Base-by-base conservation (phyloP, 352 stramenopile genomes). In the Thalassiosira mediterranea region DNA sequence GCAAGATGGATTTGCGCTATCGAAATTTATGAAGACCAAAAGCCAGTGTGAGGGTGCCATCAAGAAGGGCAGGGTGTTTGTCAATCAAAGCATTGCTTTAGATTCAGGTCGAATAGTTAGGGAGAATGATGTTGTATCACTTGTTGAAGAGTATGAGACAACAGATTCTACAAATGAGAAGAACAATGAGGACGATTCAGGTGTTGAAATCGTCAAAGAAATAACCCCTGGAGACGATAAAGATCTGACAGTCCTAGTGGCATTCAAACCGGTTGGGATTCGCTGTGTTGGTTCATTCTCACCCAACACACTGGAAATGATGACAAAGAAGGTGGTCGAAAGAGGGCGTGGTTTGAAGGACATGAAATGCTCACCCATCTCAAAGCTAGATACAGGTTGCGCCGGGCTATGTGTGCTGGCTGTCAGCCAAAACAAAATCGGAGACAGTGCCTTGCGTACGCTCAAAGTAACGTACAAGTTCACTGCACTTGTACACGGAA, bases 381-480 rank as follows among this genome's bases (percentile, higher is more conserved):
- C 70, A 8, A 76, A 77, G 28, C 53, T 88, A 4, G 80, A 88
- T 48, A 85, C 80, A 13, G 77, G 62, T 17, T 88, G 80, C 57
- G 19, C 53, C 19, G 80, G 80, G 11, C 31, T 88, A 5, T 88
- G 80, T 60, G 64, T 63, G 5, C 15, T 88, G 17, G 25, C 40
- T 11, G 53, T 54, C 31, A 26, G 51, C 26, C n/a, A n/a, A 2
- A 46, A 26, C 19, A 56, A 54, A n/a, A 46, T 62, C 37, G 58
- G 28, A 53, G 44, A 64, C 10, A 11, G 8, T 17, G 19, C 3
- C 44, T 32, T 52, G 53, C 17, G 34, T 31, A 32, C 29, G 34
- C n/a, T 69, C 5, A 64, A 52, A 54, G 53, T 83, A 54, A 17
- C 7, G 0, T 74, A 86, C 28, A 59, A 32, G 31, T 61, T 84